Evolutionary conservation across 768 basidiomycete species (phyloP), one percentile per base, ranked within the genome.

Genomic region (Phanerochaete carnosa): DNA sequence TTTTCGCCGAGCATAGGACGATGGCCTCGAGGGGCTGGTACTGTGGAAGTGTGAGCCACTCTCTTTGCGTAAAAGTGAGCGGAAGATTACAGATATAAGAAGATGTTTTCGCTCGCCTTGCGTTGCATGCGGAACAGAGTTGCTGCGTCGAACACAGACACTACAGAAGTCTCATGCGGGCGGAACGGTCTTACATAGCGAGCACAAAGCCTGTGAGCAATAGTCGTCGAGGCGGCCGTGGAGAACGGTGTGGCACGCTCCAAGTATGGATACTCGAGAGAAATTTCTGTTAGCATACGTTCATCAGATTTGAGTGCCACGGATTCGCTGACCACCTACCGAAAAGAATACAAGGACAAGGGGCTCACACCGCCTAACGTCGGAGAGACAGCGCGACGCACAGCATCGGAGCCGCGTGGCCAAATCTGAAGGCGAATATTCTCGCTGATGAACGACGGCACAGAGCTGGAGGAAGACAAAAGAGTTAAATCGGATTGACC

Each of bases 271-370:
- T 6, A 13, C 33, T 7, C 33, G 33, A 6, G 33, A 35, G 11
- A 19, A 43, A 8, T 12, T 4, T 19, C 39, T 43, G 39, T 4
- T 13, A 19, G 39, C 39, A 43, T 43, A 43, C 11, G 39, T 43
- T 9, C 39, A 43, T 43, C 39, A 43, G 39, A 43, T 4, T 35
- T 19, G 39, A 43, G 39, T 43, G 39, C 39, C 39, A 19, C 39
- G 19, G 39, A 9, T 43, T 12, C 39, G 47, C 6, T 25, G 45
- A 25, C 22, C 19, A 43, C 39, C 23, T 37, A 43, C 54, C 54
- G 15, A 55, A 55, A 55, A 39, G 35, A 55, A 39, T 55, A 55
- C 54, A 55, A 55, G 33, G 35, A 26, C 54, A 55, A 16, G 54
- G 22, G 15, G 12, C 37, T n/a, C 39, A 19, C 39, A 43, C 39